A percentile compares a stretch with the other conserved stretches of the same genome.
Conservation (phyloP, 2,329 filamentous ascomycete species). For the Venturia carpophila region DNA sequence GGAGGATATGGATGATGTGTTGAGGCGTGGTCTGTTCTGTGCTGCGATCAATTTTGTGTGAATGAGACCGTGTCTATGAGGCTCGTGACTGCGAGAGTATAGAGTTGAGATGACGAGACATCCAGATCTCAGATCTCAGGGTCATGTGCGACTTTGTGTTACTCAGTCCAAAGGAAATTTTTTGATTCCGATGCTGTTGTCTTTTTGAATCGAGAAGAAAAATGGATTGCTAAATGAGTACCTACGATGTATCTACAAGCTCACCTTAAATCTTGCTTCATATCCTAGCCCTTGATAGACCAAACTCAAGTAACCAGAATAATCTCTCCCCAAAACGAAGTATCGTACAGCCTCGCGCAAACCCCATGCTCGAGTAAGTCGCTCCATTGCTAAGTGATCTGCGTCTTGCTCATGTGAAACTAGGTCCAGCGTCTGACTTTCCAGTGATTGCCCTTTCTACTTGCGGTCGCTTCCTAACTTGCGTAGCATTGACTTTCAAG, state of each 20-base stretch:
- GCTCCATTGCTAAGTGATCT: background rate
- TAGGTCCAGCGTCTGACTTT: background rate
- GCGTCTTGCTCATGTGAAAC: background rate
- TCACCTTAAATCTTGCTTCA: background rate
- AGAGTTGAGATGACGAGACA: background rate
- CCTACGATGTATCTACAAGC: background rate
- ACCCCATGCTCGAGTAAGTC: background rate
- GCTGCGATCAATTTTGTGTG: background rate
- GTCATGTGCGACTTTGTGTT: constrained; percentile 10
- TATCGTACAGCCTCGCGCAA: constrained; percentile 1
- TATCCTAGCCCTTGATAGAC: background rate
- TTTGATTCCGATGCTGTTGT: background rate
- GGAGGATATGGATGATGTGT: background rate
- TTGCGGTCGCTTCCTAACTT: constrained; percentile 13
- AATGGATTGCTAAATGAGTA: background rate
- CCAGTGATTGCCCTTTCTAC: constrained; percentile 12
- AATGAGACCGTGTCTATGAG: background rate
- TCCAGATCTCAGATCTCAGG: background rate
- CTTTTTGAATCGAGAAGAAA: background rate
- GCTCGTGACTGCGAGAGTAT: background rate
- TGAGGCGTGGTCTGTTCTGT: background rate
- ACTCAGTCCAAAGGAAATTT: background rate
- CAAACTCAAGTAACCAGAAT: background rate
- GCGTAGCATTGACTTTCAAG: constrained; percentile 14
- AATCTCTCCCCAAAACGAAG: background rate